These are phyloP conservation scores for Penicillium sp. DNA, from an alignment of 2,329 filamentous ascomycete species.

Conservation along the genomic window DNA sequence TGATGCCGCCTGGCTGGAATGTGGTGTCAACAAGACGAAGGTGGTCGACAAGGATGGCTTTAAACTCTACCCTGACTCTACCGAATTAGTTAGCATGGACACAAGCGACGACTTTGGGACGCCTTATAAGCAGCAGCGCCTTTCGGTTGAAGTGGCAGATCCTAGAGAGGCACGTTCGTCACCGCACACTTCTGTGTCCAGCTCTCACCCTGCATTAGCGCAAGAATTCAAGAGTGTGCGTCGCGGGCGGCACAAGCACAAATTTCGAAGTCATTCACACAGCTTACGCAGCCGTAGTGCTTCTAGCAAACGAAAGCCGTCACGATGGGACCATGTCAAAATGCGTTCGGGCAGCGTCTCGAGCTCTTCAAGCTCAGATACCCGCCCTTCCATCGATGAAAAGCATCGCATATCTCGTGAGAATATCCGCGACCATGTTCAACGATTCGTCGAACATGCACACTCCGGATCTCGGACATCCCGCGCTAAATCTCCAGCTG, in stretches of 20 bases:
- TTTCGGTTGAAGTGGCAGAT: constrained; percentile 21
- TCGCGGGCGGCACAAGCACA: constrained; percentile 61
- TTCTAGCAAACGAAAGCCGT: constrained; percentile 51
- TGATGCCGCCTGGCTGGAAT: constrained; percentile 87
- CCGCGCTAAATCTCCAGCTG: constrained; percentile 13
- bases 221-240: constrained; percentile 50
- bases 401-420: constrained; percentile 11
- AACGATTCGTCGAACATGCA: constrained; percentile 8
- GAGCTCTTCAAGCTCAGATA: constrained; percentile 56
- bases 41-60: constrained; percentile 78
- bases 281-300: constrained; percentile 56
- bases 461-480: constrained; percentile 8
- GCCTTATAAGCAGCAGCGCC: constrained; percentile 21
- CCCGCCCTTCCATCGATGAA: constrained; percentile 12
- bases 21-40: constrained; percentile 73
- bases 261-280: constrained; percentile 58
- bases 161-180: constrained; percentile 23
- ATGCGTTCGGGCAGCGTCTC: constrained; percentile 55
- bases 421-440: constrained; percentile 5
- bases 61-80: constrained; percentile 57
- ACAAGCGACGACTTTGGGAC: constrained; percentile 9
- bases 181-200: constrained; percentile 41
- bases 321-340: constrained; percentile 55
- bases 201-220: constrained; percentile 34
- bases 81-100: constrained; percentile 24